Conservation (phyloP, 345 rosid species). For the Capsella bursapastoris region DNA sequence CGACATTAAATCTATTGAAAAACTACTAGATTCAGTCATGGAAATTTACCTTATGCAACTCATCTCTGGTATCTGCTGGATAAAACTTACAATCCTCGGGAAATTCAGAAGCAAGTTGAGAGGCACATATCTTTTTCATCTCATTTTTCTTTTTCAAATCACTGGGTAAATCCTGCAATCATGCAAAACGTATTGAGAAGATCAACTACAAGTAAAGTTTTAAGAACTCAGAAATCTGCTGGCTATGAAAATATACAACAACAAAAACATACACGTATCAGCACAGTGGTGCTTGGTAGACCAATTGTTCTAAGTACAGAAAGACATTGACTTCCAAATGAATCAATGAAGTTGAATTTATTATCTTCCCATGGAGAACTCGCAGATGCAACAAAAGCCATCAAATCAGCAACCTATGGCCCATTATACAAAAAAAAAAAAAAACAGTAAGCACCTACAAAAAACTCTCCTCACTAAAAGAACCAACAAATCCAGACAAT, state of each 20-base stretch:
- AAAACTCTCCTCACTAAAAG: not conserved
- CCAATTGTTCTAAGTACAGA: conserved; percentile 88
- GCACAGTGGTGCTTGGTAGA: conserved; percentile 83
- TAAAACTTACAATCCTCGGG: conserved; percentile 88
- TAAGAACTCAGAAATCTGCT: conserved; percentile 6
- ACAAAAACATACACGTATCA: conserved; percentile 75
- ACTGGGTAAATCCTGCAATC: conserved; percentile 69
- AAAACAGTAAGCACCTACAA: not conserved
- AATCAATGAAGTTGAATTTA: conserved; percentile 60
- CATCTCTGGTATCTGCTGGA: conserved; percentile 89
- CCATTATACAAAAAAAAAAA: conserved; percentile 7
- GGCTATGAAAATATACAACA: conserved; percentile 5
- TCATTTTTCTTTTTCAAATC: conserved; percentile 71
- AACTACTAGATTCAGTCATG: not conserved
- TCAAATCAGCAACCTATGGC: conserved; percentile 87
- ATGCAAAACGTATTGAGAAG: conserved; percentile 24
- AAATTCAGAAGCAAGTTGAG: conserved; percentile 73
- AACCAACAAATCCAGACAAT: conserved; percentile 18
- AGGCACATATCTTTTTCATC: conserved; percentile 66
- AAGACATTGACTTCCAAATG: conserved; percentile 84
- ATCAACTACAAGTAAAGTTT: conserved; percentile 11
- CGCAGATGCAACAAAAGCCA: conserved; percentile 91
- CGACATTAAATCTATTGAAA: conserved; percentile 9
- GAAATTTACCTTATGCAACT: conserved; percentile 79
- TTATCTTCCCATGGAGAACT: conserved; percentile 60